A percentile compares a stretch with the other conserved stretches of the same genome.
Evolutionary conservation across 2,329 filamentous ascomycete genomes (phyloP).

Genomic region (Aspergillus amoenus): DNA sequence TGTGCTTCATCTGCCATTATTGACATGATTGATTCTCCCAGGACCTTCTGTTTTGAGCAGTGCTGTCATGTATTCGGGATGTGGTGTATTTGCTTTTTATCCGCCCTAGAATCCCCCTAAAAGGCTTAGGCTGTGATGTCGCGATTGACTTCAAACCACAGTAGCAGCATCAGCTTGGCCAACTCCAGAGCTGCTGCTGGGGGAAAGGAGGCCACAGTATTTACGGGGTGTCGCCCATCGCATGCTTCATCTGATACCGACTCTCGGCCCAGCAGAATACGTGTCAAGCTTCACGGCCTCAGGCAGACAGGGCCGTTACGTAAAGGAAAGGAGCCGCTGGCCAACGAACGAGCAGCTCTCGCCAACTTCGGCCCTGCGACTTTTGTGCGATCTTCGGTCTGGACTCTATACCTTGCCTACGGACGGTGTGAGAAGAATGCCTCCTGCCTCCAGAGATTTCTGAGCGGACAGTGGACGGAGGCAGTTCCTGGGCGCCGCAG

Average conservation of each 20-base stretch:
- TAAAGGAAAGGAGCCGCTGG: conserved; percentile 16
- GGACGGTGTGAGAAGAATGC: too few species aligned
- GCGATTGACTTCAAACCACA: background rate
- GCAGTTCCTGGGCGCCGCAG: too few species aligned
- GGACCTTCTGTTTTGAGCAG: conserved; percentile 5
- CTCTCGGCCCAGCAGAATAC: background rate
- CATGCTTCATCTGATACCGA: background rate
- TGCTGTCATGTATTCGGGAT: background rate
- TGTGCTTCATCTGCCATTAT: too few species aligned
- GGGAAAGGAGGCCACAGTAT: too few species aligned
- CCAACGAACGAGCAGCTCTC: background rate
- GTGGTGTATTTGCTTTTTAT: conserved; percentile 6
- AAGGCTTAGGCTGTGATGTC: background rate
- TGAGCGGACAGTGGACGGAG: too few species aligned
- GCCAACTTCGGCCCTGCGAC: background rate
- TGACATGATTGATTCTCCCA: background rate
- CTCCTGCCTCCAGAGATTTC: too few species aligned
- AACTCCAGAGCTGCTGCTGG: too few species aligned
- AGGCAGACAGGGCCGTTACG: conserved; percentile 10
- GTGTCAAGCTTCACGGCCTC: background rate
- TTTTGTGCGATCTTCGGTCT: conserved; percentile 5
- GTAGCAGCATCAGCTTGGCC: too few species aligned
- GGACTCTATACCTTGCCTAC: background rate
- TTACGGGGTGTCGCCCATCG: too few species aligned
- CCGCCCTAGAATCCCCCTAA: conserved; percentile 3